These are phyloP conservation scores for Cystofilobasidium macerans DNA, from an alignment of 768 basidiomycete genomes.

Conservation along the genomic window DNA sequence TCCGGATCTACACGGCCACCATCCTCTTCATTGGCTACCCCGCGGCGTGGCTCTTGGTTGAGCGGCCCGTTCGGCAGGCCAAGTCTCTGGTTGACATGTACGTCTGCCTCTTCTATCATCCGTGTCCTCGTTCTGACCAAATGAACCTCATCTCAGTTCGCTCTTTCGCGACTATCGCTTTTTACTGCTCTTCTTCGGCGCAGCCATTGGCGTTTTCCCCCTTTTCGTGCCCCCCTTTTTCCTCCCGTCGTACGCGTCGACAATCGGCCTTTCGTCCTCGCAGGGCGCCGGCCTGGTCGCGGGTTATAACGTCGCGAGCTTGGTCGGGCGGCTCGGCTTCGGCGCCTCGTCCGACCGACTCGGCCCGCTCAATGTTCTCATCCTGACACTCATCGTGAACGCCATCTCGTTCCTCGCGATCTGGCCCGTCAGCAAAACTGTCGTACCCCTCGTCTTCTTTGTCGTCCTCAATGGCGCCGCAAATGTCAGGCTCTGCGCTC, in stretches of 20 bases:
- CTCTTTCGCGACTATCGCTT: neutral
- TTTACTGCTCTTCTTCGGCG: neutral
- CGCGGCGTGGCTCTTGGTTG: neutral
- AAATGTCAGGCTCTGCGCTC: neutral
- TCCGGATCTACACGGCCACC: neutral
- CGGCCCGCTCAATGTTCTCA: neutral
- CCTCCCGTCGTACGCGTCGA: neutral
- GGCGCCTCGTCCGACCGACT: neutral
- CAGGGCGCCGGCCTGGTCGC: neutral
- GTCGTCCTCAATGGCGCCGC: neutral
- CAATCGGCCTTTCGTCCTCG: neutral
- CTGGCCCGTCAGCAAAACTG: neutral
- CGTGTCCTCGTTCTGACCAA: no score
- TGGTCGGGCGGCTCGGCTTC: neutral
- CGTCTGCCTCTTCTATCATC: no score
- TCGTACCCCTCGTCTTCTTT: neutral
- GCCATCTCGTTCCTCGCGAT: neutral
- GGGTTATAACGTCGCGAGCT: neutral
- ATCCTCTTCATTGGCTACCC: neutral
- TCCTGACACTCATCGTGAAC: neutral
- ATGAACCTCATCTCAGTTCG: no score
- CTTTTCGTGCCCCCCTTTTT: conserved; percentile 6
- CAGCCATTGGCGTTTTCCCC: neutral
- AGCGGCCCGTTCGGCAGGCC: neutral
- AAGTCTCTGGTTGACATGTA: neutral